A percentile compares a stretch with the other conserved stretches of the same genome.
phyloP scores from a whole-genome alignment of 306 rosid species.

The Cercis canadensis region DNA sequence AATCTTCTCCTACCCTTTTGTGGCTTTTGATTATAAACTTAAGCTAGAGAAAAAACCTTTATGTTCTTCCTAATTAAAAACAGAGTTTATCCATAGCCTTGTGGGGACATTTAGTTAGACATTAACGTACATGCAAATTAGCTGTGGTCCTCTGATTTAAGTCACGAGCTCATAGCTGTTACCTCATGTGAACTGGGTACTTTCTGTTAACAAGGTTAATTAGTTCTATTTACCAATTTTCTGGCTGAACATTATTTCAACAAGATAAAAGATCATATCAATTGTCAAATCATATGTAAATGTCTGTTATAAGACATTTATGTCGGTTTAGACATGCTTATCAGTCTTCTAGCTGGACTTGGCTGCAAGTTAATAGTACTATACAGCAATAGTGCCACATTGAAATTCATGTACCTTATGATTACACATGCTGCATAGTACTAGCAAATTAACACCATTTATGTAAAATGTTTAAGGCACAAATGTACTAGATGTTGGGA shows the following conservation, averaged over 20 bases:
- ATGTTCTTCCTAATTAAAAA: too few relatives aligned
- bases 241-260: background rate
- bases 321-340: conserved; percentile 15
- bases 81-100: too few relatives aligned
- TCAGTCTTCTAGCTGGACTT: conserved; percentile 32
- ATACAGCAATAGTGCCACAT: conserved; percentile 23
- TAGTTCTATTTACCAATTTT: background rate
- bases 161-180: too few relatives aligned
- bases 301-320: background rate
- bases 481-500: conserved; percentile 24
- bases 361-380: conserved; percentile 32
- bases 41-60: too few relatives aligned
- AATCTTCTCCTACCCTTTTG: too few relatives aligned
- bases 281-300: background rate
- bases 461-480: background rate
- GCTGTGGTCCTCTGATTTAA: too few relatives aligned
- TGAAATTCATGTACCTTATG: conserved; percentile 28
- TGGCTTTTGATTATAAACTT: too few relatives aligned
- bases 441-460: background rate
- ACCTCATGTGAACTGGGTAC: background rate
- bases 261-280: conserved; percentile 1
- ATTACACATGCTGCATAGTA: conserved; percentile 37
- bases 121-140: too few relatives aligned
- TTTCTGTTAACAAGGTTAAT: background rate
- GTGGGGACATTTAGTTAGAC: too few relatives aligned